phyloP scores from a whole-genome alignment of 306 rosid genomes.

The Betula pendula region DNA sequence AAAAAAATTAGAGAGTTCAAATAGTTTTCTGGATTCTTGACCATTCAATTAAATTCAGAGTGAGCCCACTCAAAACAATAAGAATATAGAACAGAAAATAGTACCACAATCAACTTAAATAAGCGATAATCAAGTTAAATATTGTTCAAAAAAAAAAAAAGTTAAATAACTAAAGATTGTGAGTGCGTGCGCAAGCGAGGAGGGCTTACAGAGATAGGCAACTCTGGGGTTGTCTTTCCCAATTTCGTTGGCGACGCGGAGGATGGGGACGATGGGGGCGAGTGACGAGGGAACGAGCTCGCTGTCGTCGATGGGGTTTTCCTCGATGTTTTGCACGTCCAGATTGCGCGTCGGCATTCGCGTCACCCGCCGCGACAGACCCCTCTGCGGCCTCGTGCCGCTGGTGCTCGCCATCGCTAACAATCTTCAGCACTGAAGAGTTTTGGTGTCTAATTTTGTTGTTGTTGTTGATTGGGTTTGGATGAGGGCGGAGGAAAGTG shows the following conservation, averaged over 20 bases:
- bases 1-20: background rate
- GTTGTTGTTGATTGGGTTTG: background rate
- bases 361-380: conserved; percentile 48
- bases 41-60: background rate
- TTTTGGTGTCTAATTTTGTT: background rate
- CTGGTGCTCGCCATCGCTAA: conserved; percentile 76
- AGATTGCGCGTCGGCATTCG: conserved; percentile 48
- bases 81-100: background rate
- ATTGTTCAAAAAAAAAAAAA: too few species aligned
- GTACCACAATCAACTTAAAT: background rate
- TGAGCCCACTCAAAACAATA: background rate
- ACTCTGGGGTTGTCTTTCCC: conserved; percentile 69
- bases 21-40: background rate
- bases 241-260: conserved; percentile 86
- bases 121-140: too few species aligned
- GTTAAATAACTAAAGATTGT: background rate
- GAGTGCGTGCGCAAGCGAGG: background rate
- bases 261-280: conserved; percentile 67
- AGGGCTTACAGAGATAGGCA: conserved; percentile 85
- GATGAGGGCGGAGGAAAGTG: background rate
- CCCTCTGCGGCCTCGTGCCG: conserved; percentile 59
- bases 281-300: conserved; percentile 78
- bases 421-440: background rate
- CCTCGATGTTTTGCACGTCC: conserved; percentile 55
- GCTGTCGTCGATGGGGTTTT: conserved; percentile 47